Percentiles rank a stretch among this genome's conserved stretches.
phyloP scores from a whole-genome alignment of 2,329 filamentous ascomycete genomes.

The Neofusicoccum cordaticola region DNA sequence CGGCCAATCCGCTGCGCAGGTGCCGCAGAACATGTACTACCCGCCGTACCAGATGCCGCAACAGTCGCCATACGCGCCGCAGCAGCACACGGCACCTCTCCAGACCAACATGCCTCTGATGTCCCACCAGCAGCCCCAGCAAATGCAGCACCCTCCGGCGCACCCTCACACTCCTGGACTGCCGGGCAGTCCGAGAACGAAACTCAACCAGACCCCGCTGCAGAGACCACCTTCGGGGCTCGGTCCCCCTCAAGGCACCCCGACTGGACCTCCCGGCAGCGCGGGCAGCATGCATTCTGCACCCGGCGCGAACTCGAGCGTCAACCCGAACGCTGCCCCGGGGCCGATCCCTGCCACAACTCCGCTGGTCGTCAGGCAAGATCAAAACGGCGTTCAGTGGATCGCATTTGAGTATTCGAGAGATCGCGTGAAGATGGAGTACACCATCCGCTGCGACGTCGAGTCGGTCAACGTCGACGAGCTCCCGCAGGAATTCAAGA shows the following conservation, averaged over 20 bases:
- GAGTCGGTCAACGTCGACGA: conserved; percentile 92
- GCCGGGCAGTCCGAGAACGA: conserved; percentile 56
- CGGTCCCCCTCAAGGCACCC: conserved; percentile 38
- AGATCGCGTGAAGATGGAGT: conserved; percentile 98
- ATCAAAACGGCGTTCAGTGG: conserved; percentile 97
- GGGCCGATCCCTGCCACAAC: conserved; percentile 97
- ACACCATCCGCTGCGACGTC: conserved; percentile 96
- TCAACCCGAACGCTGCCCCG: conserved; percentile 87
- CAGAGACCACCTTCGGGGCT: conserved; percentile 56
- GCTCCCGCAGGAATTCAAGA: conserved; percentile 85
- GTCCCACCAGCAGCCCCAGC: conserved; percentile 49
- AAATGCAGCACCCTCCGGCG: conserved; percentile 40
- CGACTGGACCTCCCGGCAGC: conserved; percentile 40
- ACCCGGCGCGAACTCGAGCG: conserved; percentile 46
- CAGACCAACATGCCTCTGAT: conserved; percentile 49
- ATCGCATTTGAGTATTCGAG: conserved; percentile 98
- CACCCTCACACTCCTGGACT: conserved; percentile 57
- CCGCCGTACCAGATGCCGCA: conserved; percentile 55
- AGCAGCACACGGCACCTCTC: conserved; percentile 51
- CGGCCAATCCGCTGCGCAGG: conserved; percentile 71
- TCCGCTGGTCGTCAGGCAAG: conserved; percentile 87
- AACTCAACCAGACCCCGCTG: conserved; percentile 49
- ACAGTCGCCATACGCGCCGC: conserved; percentile 56
- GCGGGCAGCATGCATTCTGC: conserved; percentile 41
- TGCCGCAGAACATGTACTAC: conserved; percentile 90